Percentiles rank a stretch among this genome's conserved stretches.
These are phyloP conservation scores for Talaromyces wortmannii DNA, from an alignment of 495 filamentous ascomycete species.

Conservation along the genomic window DNA sequence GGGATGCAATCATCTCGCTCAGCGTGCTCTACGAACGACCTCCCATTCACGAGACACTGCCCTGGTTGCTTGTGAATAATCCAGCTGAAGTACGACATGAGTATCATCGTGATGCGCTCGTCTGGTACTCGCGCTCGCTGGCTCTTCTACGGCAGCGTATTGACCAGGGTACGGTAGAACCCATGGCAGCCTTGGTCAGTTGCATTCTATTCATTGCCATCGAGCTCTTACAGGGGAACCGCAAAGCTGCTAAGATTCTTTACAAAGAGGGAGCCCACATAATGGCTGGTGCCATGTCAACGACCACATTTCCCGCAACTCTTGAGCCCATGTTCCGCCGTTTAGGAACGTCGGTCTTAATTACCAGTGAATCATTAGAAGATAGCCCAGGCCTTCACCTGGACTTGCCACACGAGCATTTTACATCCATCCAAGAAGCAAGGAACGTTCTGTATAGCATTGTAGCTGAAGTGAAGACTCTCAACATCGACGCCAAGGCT, in stretches of 20 bases:
- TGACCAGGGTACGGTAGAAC: slow-evolving; percentile 18
- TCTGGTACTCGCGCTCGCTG: slow-evolving; percentile 42
- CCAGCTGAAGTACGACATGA: slow-evolving; percentile 1
- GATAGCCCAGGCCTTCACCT: too few relatives aligned
- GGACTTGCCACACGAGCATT: too few relatives aligned
- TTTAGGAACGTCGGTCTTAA: too few relatives aligned
- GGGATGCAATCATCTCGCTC: slow-evolving; percentile 18
- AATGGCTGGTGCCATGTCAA: too few relatives aligned
- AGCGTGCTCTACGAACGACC: slow-evolving; percentile 14
- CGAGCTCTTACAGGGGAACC: slow-evolving; percentile 43
- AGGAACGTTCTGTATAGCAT: too few relatives aligned
- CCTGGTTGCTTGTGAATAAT: slow-evolving; percentile 9
- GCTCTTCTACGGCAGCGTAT: slow-evolving; percentile 20
- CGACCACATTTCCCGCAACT: too few relatives aligned
- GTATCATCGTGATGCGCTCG: too few relatives aligned
- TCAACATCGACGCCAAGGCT: too few relatives aligned
- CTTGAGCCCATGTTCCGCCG: too few relatives aligned
- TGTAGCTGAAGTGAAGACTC: too few relatives aligned
- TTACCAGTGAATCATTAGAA: too few relatives aligned
- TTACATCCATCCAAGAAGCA: too few relatives aligned
- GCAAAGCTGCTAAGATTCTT: slow-evolving; percentile 32
- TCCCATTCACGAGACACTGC: slow-evolving; percentile 10
- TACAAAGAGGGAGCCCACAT: slow-evolving; percentile 25
- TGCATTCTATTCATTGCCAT: slow-evolving; percentile 50
- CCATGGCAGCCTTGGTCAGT: slow-evolving; percentile 35